Evolutionary conservation across 768 basidiomycete species (phyloP), one percentile per base, ranked within the genome.

Genomic region (Mycena polygramma): DNA sequence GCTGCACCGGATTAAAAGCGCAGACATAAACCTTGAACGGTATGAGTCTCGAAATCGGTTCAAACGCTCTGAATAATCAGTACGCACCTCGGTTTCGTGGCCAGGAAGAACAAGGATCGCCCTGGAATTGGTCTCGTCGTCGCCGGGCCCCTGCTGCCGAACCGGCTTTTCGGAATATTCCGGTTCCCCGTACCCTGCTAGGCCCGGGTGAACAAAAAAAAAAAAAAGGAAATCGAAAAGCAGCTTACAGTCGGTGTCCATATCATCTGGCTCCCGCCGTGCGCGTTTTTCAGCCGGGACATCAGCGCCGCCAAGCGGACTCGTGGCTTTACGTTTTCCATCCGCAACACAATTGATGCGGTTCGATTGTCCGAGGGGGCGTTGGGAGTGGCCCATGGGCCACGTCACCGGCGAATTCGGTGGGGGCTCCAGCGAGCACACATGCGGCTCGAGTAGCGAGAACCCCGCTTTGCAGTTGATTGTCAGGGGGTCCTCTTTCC

Each of bases 401-500:
- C 76, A 62, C 19, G 70, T 35, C 43, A 69, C 30, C 30, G 30
- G 35, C 19, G 66, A 69, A 6, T 76, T 76, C 52, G 81, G 75
- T 48, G 80, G 73, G 41, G 85, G 76, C 60, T 90, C 88, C 39
- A 84, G 62, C 26, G 91, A 90, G 77, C 94, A 96, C n/a, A 88
- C 83, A 75, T 96, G 94, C 2, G 82, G 87, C 66, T 93, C 90
- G 36, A 95, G 83, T 19, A 96, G 81, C 17, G 92, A 90, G 82
- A 95, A 95, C 15, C 85, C 79, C 39, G 86, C 83, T 76, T 88
- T 90, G 85, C 94, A 96, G 74, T 87, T 89, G 52, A 82, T 84
- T 8, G 88, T 86, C 66, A 92, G 81, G 43, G 84, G 82, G 76
- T 89, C 89, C 10, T 85, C 86, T 70, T 89, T 87, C 91, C 92